These are phyloP conservation scores for Saccharomyces uvarum DNA, from an alignment of 1,139 yeast genomes.

Conservation along the genomic window DNA sequence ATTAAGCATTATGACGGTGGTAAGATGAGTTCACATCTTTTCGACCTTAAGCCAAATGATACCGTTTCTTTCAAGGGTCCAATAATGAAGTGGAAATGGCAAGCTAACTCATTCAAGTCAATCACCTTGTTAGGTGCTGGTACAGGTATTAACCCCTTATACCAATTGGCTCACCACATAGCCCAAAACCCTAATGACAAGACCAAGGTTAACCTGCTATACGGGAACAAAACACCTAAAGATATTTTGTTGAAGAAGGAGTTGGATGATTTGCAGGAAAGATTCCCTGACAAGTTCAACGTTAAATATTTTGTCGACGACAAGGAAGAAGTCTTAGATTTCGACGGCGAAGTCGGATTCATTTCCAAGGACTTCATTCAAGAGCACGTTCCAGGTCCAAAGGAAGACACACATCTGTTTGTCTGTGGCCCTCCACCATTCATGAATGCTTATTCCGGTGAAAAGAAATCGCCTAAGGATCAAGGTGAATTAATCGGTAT, in stretches of 20 bases:
- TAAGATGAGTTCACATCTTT: conserved; percentile 73
- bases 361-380: conserved; percentile 63
- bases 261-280: conserved; percentile 56
- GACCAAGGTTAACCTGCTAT: conserved; percentile 72
- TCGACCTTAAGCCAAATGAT: conserved; percentile 66
- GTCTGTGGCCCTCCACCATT: conserved; percentile 91
- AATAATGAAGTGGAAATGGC: conserved; percentile 85
- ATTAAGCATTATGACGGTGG: conserved; percentile 81
- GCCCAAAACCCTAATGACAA: conserved; percentile 71
- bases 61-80: conserved; percentile 93
- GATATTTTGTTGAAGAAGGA: conserved; percentile 76
- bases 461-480: conserved; percentile 46
- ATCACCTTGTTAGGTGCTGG: conserved; percentile 92
- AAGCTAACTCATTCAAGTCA: conserved; percentile 71
- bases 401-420: conserved; percentile 60
- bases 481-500: conserved; percentile 93
- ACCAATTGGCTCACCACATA: conserved; percentile 68
- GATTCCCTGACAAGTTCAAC: conserved; percentile 67
- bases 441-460: conserved; percentile 79
- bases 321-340: conserved; percentile 34
- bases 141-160: conserved; percentile 91
- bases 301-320: conserved; percentile 76
- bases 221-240: conserved; percentile 67
- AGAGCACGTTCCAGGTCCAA: conserved; percentile 50
- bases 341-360: conserved; percentile 55